Conservation (phyloP, 2,329 filamentous ascomycete genomes). For the Nemania bipapillata region DNA sequence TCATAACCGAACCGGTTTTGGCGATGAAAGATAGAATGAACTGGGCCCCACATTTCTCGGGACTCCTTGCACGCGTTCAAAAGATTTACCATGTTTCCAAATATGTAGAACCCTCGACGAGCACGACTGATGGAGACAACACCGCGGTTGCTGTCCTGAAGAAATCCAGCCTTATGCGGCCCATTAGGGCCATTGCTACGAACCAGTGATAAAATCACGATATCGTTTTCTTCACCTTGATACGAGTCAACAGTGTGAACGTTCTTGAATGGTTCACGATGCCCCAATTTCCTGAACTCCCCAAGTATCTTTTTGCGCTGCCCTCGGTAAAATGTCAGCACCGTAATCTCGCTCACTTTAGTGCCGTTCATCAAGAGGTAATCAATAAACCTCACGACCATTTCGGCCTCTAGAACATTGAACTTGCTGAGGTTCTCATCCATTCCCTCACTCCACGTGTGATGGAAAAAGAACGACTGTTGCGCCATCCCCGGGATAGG, state of each 20-base stretch:
- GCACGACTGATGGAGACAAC: slow-evolving; percentile 75
- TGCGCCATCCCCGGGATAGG: slow-evolving; percentile 60
- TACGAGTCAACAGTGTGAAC: slow-evolving; percentile 88
- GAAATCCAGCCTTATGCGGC: slow-evolving; percentile 72
- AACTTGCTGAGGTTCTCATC: slow-evolving; percentile 73
- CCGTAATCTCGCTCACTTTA: slow-evolving; percentile 70
- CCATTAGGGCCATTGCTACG: slow-evolving; percentile 68
- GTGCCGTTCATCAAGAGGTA: slow-evolving; percentile 78
- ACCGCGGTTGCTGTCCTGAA: slow-evolving; percentile 69
- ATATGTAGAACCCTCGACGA: slow-evolving; percentile 81
- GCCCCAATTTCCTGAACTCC: slow-evolving; percentile 54
- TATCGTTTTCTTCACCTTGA: slow-evolving; percentile 89
- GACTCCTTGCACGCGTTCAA: slow-evolving; percentile 59
- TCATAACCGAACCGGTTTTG: slow-evolving; percentile 50
- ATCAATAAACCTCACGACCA: slow-evolving; percentile 77
- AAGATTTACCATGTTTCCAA: slow-evolving; percentile 74
- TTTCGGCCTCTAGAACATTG: slow-evolving; percentile 77
- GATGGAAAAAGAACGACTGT: slow-evolving; percentile 59
- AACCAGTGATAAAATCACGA: slow-evolving; percentile 83
- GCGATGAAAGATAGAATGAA: slow-evolving; percentile 56
- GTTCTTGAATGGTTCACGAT: slow-evolving; percentile 58
- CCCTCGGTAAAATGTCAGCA: slow-evolving; percentile 89
- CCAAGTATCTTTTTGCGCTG: slow-evolving; percentile 74
- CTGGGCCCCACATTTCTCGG: slow-evolving; percentile 54
- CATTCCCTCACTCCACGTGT: slow-evolving; percentile 71